These are phyloP conservation scores for Sporothrix protearum DNA, from an alignment of 2,329 filamentous ascomycete species.

Conservation along the genomic window DNA sequence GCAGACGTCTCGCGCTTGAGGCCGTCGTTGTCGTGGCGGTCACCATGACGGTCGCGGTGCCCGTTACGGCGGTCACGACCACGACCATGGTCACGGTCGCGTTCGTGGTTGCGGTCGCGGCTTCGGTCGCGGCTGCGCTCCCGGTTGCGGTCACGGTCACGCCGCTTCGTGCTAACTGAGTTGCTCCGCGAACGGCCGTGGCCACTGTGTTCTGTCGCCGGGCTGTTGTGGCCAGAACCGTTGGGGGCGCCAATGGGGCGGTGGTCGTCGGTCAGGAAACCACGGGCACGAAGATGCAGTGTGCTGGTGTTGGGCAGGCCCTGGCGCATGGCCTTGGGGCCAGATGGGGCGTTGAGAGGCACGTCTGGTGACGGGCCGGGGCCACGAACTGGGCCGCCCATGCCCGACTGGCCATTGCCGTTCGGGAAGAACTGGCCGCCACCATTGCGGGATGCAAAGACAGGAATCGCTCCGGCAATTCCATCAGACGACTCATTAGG, in stretches of 20 bases:
- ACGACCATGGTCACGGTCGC: constrained; percentile 30
- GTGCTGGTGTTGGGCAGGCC: constrained; percentile 79
- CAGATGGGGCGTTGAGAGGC: constrained; percentile 76
- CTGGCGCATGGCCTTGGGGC: constrained; percentile 91
- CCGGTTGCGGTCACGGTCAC: constrained; percentile 39
- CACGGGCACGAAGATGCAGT: constrained; percentile 57
- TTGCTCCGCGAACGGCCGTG: constrained; percentile 46
- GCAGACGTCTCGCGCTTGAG: neutral
- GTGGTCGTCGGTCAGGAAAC: constrained; percentile 31
- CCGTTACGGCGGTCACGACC: constrained; percentile 35
- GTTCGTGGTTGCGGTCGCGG: constrained; percentile 37
- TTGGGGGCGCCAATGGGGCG: neutral
- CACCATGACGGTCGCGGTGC: constrained; percentile 27
- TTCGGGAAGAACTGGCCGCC: constrained; percentile 7
- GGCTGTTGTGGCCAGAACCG: constrained; percentile 25
- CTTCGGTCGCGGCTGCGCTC: constrained; percentile 33
- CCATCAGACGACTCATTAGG: constrained; percentile 8
- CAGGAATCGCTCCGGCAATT: constrained; percentile 8
- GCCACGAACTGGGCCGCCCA: neutral
- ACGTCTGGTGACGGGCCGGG: constrained; percentile 34
- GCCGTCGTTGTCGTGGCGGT: neutral
- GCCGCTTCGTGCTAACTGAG: constrained; percentile 38
- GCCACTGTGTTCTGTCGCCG: constrained; percentile 32
- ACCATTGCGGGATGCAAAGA: constrained; percentile 18
- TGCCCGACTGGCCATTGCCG: constrained; percentile 16